A percentile compares a stretch with the other conserved stretches of the same genome.
These are phyloP conservation scores for Penicillium psychrofluorescens DNA, from an alignment of 495 filamentous ascomycete genomes.

Conservation along the genomic window DNA sequence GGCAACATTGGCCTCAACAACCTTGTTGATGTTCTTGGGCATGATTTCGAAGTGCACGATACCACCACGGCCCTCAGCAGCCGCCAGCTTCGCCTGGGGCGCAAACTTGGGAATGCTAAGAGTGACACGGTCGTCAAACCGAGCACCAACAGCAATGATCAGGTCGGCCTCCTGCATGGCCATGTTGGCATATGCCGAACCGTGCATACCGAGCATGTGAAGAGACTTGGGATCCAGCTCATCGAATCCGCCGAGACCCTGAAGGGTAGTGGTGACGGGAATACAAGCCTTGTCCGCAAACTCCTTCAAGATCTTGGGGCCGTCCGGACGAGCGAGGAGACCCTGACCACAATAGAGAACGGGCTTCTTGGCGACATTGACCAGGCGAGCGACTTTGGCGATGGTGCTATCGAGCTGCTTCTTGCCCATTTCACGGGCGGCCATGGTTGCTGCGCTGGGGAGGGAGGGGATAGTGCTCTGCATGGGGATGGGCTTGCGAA, in stretches of 20 bases:
- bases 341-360: conserved; percentile 58
- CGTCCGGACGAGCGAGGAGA: conserved; percentile 43
- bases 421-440: conserved; percentile 41
- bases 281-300: conserved; percentile 51
- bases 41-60: conserved; percentile 61
- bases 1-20: conserved; percentile 54
- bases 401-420: conserved; percentile 43
- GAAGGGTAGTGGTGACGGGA: conserved; percentile 58
- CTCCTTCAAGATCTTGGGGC: conserved; percentile 47
- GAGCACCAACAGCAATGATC: conserved; percentile 55
- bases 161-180: conserved; percentile 60
- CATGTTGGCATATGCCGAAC: conserved; percentile 58
- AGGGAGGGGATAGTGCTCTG: conserved; percentile 49
- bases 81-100: conserved; percentile 48
- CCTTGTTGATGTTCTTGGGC: conserved; percentile 62
- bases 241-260: conserved; percentile 56
- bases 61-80: conserved; percentile 49
- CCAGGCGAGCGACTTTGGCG: conserved; percentile 43
- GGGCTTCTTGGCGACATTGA: conserved; percentile 53
- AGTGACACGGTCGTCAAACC: conserved; percentile 59
- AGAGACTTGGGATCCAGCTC: conserved; percentile 52
- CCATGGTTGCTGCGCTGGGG: conserved; percentile 49
- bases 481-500: conserved; percentile 48
- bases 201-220: conserved; percentile 63
- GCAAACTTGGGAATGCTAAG: conserved; percentile 47